A percentile compares a stretch with the other conserved stretches of the same genome.
Evolutionary conservation across 2,329 filamentous ascomycete species (phyloP).

Genomic region (Fusarium ramigenum): DNA sequence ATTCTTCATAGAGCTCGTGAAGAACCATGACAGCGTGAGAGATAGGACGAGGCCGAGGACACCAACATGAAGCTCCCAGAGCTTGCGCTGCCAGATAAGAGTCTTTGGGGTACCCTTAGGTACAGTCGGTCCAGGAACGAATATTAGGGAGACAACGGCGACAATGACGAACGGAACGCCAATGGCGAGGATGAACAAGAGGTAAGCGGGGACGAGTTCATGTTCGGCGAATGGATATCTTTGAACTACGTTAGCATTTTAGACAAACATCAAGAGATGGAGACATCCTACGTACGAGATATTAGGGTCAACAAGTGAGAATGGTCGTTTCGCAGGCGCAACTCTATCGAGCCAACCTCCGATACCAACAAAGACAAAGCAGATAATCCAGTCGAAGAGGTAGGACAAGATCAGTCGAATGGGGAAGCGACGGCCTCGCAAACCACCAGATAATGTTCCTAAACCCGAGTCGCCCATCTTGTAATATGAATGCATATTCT

Average conservation of each 20-base stretch:
- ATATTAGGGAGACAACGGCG: constrained; percentile 70
- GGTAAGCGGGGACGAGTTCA: constrained; percentile 76
- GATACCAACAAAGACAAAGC: constrained; percentile 66
- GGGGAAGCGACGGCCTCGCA: constrained; percentile 42
- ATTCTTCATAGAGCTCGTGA: constrained; percentile 88
- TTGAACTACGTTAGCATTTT: constrained; percentile 7
- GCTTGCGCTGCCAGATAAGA: constrained; percentile 79
- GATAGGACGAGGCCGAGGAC: constrained; percentile 84
- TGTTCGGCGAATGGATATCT: constrained; percentile 75
- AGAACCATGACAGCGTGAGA: constrained; percentile 76
- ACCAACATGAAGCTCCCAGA: constrained; percentile 91
- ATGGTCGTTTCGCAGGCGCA: constrained; percentile 73
- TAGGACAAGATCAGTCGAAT: constrained; percentile 68
- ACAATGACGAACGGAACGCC: constrained; percentile 74
- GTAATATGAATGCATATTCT: constrained; percentile 34
- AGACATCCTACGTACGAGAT: constrained; percentile 70
- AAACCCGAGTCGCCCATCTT: constrained; percentile 41
- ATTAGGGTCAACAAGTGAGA: constrained; percentile 74
- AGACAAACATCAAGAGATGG: not conserved
- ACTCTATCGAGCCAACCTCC: constrained; percentile 68
- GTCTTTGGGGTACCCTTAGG: constrained; percentile 68
- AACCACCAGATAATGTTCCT: constrained; percentile 22
- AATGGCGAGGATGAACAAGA: constrained; percentile 71
- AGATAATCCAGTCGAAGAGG: constrained; percentile 77
- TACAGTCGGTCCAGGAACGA: constrained; percentile 78